Conservation (phyloP, 306 rosid genomes). For the Senna siamea region DNA sequence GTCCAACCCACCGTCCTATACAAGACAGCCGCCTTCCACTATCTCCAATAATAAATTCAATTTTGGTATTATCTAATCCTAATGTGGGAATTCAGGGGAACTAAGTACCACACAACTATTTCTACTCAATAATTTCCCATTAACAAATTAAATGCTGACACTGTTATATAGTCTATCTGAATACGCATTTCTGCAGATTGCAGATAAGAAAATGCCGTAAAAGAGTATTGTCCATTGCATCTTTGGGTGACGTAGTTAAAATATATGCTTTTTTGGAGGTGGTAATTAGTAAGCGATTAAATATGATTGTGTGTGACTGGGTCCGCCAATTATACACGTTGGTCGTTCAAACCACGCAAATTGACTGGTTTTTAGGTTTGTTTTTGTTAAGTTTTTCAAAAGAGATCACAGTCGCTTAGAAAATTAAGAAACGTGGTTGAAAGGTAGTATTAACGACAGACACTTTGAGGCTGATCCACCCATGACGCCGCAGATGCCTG, state of each 20-base stretch:
- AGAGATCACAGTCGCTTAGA: not conserved
- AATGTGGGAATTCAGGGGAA: constrained; percentile 30
- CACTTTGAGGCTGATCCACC: not conserved
- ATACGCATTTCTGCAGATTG: too few species aligned
- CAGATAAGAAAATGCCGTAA: too few species aligned
- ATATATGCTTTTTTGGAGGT: too few species aligned
- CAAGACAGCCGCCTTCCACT: constrained; percentile 55
- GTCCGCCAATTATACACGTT: not conserved
- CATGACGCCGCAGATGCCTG: not conserved
- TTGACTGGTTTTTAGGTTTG: not conserved
- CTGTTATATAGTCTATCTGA: too few species aligned
- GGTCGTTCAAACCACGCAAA: constrained; percentile 31
- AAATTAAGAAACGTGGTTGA: not conserved
- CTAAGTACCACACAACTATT: not conserved
- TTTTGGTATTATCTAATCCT: constrained; percentile 7
- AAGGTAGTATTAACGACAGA: not conserved
- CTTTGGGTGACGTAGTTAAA: too few species aligned
- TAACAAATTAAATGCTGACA: too few species aligned
- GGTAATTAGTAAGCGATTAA: too few species aligned
- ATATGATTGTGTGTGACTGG: too few species aligned
- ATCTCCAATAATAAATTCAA: not conserved
- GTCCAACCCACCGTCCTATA: constrained; percentile 44
- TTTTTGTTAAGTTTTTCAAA: not conserved
- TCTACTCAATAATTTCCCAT: too few species aligned
- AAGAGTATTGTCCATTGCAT: too few species aligned